Evolutionary conservation across 2,329 filamentous ascomycete species (phyloP).

Genomic region (Didymella pomorum): DNA sequence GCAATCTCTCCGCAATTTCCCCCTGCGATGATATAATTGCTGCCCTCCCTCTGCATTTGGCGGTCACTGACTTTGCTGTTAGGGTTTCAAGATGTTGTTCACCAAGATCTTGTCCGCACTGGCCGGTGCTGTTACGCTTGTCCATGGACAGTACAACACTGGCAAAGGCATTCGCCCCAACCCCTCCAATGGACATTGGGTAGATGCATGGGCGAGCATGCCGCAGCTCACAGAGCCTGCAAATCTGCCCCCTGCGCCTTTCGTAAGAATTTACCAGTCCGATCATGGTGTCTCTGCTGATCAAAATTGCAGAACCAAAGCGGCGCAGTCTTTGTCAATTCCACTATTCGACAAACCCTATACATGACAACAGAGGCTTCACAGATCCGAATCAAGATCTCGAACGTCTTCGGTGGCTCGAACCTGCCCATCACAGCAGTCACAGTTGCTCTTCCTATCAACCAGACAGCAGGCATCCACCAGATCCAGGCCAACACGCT

Average conservation of each 20-base stretch:
- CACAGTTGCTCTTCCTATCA: conserved; percentile 64
- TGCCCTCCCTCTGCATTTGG: not conserved
- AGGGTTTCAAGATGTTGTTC: conserved; percentile 8
- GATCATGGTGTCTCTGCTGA: not conserved
- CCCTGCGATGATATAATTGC: conserved; percentile 5
- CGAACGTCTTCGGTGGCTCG: conserved; percentile 70
- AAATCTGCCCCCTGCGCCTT: conserved; percentile 69
- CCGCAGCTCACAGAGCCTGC: conserved; percentile 69
- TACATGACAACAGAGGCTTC: conserved; percentile 65
- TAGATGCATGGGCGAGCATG: conserved; percentile 71
- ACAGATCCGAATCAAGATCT: conserved; percentile 68
- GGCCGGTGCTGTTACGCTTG: conserved; percentile 7
- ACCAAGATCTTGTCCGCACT: conserved; percentile 7
- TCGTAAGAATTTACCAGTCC: conserved; percentile 40
- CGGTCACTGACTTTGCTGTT: not conserved
- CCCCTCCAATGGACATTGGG: conserved; percentile 60
- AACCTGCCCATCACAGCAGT: conserved; percentile 67
- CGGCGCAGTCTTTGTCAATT: conserved; percentile 64
- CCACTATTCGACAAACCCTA: conserved; percentile 72
- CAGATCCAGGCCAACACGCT: conserved; percentile 62
- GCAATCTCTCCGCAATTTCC: conserved; percentile 10
- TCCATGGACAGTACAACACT: not conserved
- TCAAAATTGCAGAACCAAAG: conserved; percentile 57
- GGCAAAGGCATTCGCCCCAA: conserved; percentile 9
- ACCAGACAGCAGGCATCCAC: conserved; percentile 62